Evolutionary conservation across 371 early-diverging fungal genomes (phyloP).

Genomic region (Conidiobolus coronatus): DNA sequence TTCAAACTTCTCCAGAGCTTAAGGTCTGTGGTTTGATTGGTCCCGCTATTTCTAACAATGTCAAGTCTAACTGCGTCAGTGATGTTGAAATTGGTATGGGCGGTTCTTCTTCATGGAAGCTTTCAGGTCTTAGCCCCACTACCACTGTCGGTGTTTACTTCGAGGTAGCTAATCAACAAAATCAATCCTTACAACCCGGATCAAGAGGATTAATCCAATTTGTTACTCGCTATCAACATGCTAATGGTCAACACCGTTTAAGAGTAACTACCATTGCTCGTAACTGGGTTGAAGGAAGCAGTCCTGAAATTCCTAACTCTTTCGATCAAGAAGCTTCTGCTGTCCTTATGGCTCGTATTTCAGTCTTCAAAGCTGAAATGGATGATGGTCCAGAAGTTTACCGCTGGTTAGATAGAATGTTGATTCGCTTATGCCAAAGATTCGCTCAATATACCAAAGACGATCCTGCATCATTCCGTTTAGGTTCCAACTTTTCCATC

Average conservation of each 20-base stretch:
- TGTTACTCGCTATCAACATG: constrained; percentile 86
- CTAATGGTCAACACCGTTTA: constrained; percentile 71
- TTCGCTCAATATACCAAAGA: constrained; percentile 95
- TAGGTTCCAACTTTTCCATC: constrained; percentile 86
- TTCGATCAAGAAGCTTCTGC: constrained; percentile 99
- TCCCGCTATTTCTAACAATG: constrained; percentile 71
- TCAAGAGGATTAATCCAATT: constrained; percentile 84
- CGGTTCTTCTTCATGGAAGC: constrained; percentile 84
- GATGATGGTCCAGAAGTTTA: constrained; percentile 98
- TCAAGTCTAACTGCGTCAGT: constrained; percentile 76
- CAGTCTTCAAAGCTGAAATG: constrained; percentile 88
- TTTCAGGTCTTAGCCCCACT: constrained; percentile 68
- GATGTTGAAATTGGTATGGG: constrained; percentile 97
- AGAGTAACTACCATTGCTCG: constrained; percentile 91
- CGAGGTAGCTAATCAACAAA: constrained; percentile 78
- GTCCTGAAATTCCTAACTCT: constrained; percentile 68
- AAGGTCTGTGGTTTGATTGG: constrained; percentile 93
- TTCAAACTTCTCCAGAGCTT: constrained; percentile 82
- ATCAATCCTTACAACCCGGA: constrained; percentile 59
- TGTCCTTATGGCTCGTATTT: constrained; percentile 96
- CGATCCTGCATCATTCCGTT: constrained; percentile 80
- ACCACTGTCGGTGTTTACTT: constrained; percentile 84
- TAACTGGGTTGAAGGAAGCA: constrained; percentile 72
- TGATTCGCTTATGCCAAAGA: constrained; percentile 93
- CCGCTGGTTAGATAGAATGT: constrained; percentile 96